Evolutionary conservation across 2,329 filamentous ascomycete genomes (phyloP).

Genomic region (Leptographium procerum): DNA sequence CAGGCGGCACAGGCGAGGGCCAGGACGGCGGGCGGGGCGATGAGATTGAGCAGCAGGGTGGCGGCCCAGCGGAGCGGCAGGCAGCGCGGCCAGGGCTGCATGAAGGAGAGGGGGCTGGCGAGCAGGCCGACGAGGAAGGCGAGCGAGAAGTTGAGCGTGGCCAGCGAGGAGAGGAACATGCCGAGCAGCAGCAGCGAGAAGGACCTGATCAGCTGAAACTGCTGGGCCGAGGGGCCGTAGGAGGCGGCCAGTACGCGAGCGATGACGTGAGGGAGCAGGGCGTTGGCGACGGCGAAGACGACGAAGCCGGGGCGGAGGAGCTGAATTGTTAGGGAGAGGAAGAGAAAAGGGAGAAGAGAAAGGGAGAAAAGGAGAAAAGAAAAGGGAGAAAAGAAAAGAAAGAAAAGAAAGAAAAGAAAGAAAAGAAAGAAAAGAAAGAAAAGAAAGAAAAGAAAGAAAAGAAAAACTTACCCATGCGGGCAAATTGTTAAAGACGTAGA

Average conservation of each 20-base stretch:
- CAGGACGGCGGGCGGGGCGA: constrained; percentile 51
- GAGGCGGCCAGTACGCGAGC: constrained; percentile 41
- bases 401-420: not conserved
- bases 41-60: constrained; percentile 40
- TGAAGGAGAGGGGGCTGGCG: constrained; percentile 68
- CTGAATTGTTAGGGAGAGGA: constrained; percentile 25
- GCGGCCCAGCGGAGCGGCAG: constrained; percentile 29
- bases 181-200: constrained; percentile 89
- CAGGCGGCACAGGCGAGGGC: constrained; percentile 33
- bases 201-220: constrained; percentile 71
- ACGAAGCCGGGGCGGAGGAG: constrained; percentile 48
- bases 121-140: constrained; percentile 75
- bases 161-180: constrained; percentile 82
- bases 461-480: constrained; percentile 45
- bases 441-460: not conserved
- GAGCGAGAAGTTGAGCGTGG: constrained; percentile 91
- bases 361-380: not conserved
- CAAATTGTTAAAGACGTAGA: constrained; percentile 77
- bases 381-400: not conserved
- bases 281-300: constrained; percentile 43
- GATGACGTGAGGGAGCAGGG: constrained; percentile 44
- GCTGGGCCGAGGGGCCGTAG: constrained; percentile 49
- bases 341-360: not conserved
- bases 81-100: constrained; percentile 33
- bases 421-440: not conserved